Percentiles rank a stretch among this genome's conserved stretches.
Conservation (phyloP, 2,329 filamentous ascomycete species). For the Claviceps pusilla region DNA sequence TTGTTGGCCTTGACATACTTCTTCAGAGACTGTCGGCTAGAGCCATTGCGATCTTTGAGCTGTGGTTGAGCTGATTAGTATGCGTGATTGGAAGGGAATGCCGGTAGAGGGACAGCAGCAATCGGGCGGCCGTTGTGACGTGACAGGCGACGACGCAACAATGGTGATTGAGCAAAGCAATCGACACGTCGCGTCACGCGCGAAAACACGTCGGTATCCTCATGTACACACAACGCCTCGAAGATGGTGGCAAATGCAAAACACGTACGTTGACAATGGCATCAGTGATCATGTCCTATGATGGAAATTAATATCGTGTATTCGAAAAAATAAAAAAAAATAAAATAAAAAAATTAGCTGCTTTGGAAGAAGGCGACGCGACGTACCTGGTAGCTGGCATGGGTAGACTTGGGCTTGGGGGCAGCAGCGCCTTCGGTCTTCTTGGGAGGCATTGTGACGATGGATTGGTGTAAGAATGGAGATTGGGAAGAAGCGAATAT, state of each 20-base stretch:
- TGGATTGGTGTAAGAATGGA: constrained; percentile 12
- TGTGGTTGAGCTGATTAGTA: constrained; percentile 26
- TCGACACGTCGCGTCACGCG: neutral
- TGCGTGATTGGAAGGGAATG: constrained; percentile 2
- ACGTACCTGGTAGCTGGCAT: constrained; percentile 46
- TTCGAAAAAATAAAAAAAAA: neutral
- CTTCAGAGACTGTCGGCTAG: constrained; percentile 46
- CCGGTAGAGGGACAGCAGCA: neutral
- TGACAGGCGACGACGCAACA: neutral
- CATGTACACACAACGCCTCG: constrained; percentile 20
- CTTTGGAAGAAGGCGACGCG: neutral
- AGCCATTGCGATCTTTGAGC: constrained; percentile 50
- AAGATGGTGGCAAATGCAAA: constrained; percentile 16
- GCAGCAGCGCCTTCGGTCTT: constrained; percentile 29
- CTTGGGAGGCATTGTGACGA: constrained; percentile 42
- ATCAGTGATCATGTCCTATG: constrained; percentile 48
- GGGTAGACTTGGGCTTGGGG: constrained; percentile 35
- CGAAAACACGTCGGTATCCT: neutral
- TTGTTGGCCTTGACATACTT: constrained; percentile 46
- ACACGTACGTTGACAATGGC: constrained; percentile 44
- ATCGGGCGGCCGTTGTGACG: neutral
- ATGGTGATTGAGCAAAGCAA: neutral
- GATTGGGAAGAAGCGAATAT: constrained; percentile 6
- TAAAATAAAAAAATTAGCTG: neutral
- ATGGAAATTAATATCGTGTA: constrained; percentile 11